Percentiles rank a stretch among this genome's conserved stretches.
Conservation (phyloP, 257 asterid species). For the Misopates orontium region DNA sequence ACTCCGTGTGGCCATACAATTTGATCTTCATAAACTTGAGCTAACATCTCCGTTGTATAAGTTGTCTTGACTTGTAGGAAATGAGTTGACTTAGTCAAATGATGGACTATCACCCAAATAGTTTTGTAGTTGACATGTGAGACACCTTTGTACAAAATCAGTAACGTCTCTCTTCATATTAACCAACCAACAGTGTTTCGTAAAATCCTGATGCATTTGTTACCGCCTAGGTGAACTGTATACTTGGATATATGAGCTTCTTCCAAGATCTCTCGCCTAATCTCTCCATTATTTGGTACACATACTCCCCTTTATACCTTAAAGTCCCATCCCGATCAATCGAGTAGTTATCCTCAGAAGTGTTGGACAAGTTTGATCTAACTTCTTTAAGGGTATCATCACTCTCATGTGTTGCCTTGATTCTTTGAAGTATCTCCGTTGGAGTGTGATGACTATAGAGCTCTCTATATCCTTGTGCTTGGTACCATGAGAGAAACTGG, state of each 20-base stretch:
- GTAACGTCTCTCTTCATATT: too few species aligned
- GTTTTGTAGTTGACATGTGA: not conserved
- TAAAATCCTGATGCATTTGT: too few species aligned
- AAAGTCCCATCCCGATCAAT: too few species aligned
- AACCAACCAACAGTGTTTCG: too few species aligned
- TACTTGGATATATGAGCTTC: not conserved
- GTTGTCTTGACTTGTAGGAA: not conserved
- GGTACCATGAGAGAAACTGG: too few species aligned
- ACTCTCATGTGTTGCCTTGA: too few species aligned
- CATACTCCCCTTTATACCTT: not conserved
- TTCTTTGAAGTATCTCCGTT: too few species aligned
- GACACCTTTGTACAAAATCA: not conserved
- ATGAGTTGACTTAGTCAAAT: not conserved
- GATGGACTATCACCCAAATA: not conserved
- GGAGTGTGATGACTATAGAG: too few species aligned
- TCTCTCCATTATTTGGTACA: not conserved
- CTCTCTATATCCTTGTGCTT: too few species aligned
- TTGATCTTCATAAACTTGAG: not conserved
- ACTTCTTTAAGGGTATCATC: too few species aligned
- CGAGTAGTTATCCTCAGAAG: too few species aligned
- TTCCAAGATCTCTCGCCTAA: not conserved
- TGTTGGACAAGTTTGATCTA: too few species aligned
- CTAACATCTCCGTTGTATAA: not conserved
- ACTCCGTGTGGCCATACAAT: conserved; percentile 2
- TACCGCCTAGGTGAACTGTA: not conserved